Percentiles rank a stretch among this genome's conserved stretches.
phyloP scores from a whole-genome alignment of 305 asterid genomes.

The Fraxinus greggii region DNA sequence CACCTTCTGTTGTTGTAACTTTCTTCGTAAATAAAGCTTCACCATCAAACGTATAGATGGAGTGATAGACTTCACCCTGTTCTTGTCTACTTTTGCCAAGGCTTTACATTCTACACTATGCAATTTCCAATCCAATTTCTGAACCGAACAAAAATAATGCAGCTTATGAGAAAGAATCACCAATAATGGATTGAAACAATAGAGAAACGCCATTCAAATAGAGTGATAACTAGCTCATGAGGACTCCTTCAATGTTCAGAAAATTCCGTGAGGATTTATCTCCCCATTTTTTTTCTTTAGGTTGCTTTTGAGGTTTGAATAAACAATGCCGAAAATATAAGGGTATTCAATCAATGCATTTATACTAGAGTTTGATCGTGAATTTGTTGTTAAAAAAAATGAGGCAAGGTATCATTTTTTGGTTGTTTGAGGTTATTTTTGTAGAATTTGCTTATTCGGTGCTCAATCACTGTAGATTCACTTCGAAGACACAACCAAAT shows the following conservation, averaged over 20 bases:
- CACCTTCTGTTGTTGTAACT: slow-evolving; percentile 75
- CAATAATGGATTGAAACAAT: background rate
- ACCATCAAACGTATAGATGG: slow-evolving; percentile 84
- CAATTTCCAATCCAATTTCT: slow-evolving; percentile 89
- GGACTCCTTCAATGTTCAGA: background rate
- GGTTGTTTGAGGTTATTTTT: background rate
- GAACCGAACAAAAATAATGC: slow-evolving; percentile 21
- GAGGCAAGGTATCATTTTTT: background rate
- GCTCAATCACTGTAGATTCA: background rate
- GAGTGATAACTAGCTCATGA: background rate
- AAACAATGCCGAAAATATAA: background rate
- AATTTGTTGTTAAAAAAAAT: background rate
- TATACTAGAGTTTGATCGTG: background rate
- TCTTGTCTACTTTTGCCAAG: slow-evolving; percentile 55
- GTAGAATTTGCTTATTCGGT: background rate
- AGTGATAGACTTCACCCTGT: slow-evolving; percentile 60
- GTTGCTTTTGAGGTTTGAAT: background rate
- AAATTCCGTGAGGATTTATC: background rate
- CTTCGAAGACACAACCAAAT: background rate
- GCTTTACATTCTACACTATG: slow-evolving; percentile 67
- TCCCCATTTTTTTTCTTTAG: background rate
- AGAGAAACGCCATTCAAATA: background rate
- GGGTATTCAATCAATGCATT: background rate
- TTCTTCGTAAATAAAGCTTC: slow-evolving; percentile 60
- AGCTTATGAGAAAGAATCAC: slow-evolving; percentile 13